These are phyloP conservation scores for Ophiostoma ulmi DNA, from an alignment of 2,329 filamentous ascomycete genomes.

Conservation along the genomic window DNA sequence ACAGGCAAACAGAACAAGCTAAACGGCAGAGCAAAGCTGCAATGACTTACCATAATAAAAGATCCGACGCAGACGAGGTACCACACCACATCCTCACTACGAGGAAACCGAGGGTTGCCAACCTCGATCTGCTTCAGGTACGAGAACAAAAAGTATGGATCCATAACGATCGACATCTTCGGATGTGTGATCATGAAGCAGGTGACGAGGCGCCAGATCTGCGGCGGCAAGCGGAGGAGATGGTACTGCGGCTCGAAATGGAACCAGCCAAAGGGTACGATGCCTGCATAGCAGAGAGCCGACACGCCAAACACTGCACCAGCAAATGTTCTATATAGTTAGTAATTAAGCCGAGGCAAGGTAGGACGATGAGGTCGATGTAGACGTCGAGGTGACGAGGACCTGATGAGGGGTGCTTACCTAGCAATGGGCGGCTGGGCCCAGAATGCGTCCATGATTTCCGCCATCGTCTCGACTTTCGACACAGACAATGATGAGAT, in stretches of 20 bases:
- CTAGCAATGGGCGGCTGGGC: constrained; percentile 39
- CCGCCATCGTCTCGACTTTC: constrained; percentile 35
- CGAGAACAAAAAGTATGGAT: constrained; percentile 73
- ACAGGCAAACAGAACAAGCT: constrained; percentile 15
- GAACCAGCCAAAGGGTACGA: constrained; percentile 49
- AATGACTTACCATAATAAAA: constrained; percentile 69
- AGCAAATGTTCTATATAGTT: constrained; percentile 56
- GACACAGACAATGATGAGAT: constrained; percentile 10
- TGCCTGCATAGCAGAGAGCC: constrained; percentile 52
- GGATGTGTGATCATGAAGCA: constrained; percentile 42
- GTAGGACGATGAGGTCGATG: constrained; percentile 1
- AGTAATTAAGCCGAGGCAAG: constrained; percentile 20
- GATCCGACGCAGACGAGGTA: constrained; percentile 70
- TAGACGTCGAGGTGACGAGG: not conserved
- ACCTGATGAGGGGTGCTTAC: constrained; percentile 28
- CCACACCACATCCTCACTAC: constrained; percentile 72
- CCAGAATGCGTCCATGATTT: constrained; percentile 33
- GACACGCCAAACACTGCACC: constrained; percentile 60
- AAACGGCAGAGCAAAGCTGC: constrained; percentile 25
- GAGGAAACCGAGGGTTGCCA: constrained; percentile 63
- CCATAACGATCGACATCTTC: constrained; percentile 55
- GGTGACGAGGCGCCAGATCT: constrained; percentile 42
- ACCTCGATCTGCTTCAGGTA: constrained; percentile 72
- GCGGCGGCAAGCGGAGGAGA: constrained; percentile 52
- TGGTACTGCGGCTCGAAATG: constrained; percentile 46